Percentiles rank a stretch among this genome's conserved stretches.
Evolutionary conservation across 2,329 filamentous ascomycete species (phyloP).

Genomic region (Dactylellina cionopaga): DNA sequence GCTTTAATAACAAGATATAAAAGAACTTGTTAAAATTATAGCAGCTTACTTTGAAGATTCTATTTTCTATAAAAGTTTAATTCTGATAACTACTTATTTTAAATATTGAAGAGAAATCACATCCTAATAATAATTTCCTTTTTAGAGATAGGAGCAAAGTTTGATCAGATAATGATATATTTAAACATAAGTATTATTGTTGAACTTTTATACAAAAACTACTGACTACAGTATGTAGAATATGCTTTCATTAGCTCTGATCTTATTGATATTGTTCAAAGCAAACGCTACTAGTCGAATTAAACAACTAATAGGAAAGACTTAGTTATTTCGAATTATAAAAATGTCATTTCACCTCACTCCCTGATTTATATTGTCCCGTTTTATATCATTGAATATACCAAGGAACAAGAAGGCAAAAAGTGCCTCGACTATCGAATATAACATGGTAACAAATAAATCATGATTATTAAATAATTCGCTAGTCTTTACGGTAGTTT

Average conservation of each 20-base stretch:
- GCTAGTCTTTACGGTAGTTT: no score
- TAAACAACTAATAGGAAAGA: conserved; percentile 4
- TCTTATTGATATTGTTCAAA: conserved; percentile 16
- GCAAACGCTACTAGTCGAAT: conserved; percentile 7
- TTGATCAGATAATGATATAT: conserved; percentile 21
- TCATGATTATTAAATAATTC: no score
- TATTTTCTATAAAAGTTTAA: conserved; percentile 20
- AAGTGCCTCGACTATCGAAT: no score
- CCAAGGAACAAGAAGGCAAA: no score
- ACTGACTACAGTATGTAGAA: neutral
- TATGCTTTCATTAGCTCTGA: conserved; percentile 9
- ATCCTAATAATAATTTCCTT: neutral
- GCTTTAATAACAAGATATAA: conserved; percentile 24
- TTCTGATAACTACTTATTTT: conserved; percentile 3
- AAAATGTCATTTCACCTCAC: conserved; percentile 22
- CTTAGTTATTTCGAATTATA: conserved; percentile 14
- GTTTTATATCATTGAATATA: no score
- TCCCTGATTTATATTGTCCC: no score
- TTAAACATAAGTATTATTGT: conserved; percentile 10
- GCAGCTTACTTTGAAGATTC: conserved; percentile 33
- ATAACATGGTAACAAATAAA: no score
- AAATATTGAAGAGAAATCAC: no score
- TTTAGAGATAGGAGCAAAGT: conserved; percentile 25
- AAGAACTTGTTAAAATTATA: conserved; percentile 13
- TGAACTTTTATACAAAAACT: neutral